Evolutionary conservation across 2,329 filamentous ascomycete genomes (phyloP).

Genomic region (Rhynchosporium secalis): DNA sequence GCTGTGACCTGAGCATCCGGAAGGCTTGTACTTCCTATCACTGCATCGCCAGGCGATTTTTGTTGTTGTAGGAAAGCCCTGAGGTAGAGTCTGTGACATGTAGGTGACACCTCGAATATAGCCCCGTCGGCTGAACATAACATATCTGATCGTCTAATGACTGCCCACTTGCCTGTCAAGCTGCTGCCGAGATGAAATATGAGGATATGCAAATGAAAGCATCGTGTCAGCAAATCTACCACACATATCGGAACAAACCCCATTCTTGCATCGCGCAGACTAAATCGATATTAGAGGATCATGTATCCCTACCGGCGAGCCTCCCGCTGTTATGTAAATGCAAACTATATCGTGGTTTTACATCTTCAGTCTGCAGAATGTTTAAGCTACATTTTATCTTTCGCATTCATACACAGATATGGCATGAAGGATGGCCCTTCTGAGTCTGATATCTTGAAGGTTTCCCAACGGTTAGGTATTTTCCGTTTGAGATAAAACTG

Average conservation of each 20-base stretch:
- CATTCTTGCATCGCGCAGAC: background rate
- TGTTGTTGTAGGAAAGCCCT: background rate
- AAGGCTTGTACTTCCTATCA: constrained; percentile 1
- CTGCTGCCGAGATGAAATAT: constrained; percentile 1
- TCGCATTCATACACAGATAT: background rate
- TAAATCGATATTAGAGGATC: constrained; percentile 17
- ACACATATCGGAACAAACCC: constrained; percentile 10
- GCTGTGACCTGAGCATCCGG: background rate
- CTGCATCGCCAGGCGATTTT: background rate
- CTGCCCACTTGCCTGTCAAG: background rate
- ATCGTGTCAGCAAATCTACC: background rate
- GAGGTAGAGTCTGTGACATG: background rate
- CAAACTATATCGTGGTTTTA: background rate
- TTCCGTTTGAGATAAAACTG: constrained; percentile 5
- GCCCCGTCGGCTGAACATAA: background rate
- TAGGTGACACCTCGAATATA: background rate
- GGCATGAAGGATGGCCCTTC: background rate
- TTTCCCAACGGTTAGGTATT: background rate
- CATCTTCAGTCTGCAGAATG: background rate
- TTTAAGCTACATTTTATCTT: constrained; percentile 1
- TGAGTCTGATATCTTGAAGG: background rate
- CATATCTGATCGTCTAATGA: no score
- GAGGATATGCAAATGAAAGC: background rate
- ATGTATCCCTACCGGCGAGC: constrained; percentile 10
- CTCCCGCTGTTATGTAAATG: background rate